phyloP scores from a whole-genome alignment of 257 asterid genomes.

The Parsonsia alboflavescens region DNA sequence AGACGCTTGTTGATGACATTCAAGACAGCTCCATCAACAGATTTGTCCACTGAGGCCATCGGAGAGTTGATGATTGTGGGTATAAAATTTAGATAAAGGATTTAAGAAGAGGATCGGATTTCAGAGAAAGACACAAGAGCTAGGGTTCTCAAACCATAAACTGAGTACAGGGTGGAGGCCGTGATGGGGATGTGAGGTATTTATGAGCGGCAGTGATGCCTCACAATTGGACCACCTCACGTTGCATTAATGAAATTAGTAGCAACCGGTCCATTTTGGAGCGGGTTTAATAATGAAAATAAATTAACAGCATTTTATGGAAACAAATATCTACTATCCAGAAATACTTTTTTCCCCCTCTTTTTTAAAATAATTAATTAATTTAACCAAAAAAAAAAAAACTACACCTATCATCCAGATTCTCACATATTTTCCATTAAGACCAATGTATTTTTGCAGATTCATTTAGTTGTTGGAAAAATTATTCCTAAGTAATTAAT shows the following conservation, averaged over 20 bases:
- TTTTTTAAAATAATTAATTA: no score
- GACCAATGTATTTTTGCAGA: neutral
- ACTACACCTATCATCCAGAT: neutral
- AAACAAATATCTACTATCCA: neutral
- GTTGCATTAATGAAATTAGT: conserved; percentile 7
- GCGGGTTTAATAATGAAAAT: neutral
- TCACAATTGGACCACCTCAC: neutral
- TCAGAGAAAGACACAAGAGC: neutral
- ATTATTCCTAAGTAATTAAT: neutral
- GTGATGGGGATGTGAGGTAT: neutral
- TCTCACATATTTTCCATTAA: neutral
- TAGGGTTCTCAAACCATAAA: neutral
- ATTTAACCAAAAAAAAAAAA: no score
- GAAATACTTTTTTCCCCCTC: neutral
- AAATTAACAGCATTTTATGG: neutral
- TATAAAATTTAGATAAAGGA: neutral
- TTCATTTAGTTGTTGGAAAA: neutral
- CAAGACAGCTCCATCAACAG: conserved; percentile 57
- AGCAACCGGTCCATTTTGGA: neutral
- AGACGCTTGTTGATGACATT: conserved; percentile 64
- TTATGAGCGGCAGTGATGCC: neutral
- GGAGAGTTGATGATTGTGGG: neutral
- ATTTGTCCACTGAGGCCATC: conserved; percentile 25
- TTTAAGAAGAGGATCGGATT: neutral
- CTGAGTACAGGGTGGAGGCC: neutral